A percentile compares a stretch with the other conserved stretches of the same genome.
These are phyloP conservation scores for Dactylis glomerata DNA, from an alignment of 176 grass and related monocot species.

Conservation along the genomic window DNA sequence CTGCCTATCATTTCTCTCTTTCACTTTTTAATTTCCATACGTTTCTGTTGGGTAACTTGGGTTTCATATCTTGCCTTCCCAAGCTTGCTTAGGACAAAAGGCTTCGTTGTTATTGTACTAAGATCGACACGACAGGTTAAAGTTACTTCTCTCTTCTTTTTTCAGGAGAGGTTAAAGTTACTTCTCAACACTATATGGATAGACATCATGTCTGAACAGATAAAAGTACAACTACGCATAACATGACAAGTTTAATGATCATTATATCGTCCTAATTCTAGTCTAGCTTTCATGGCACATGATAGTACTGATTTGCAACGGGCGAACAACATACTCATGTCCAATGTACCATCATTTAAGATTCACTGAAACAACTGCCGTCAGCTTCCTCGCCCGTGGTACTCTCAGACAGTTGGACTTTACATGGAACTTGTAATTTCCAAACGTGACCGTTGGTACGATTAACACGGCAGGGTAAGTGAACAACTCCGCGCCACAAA, in stretches of 20 bases:
- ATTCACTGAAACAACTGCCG: neutral
- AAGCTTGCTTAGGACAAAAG: too few relatives aligned
- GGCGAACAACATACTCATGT: slow-evolving; percentile 2
- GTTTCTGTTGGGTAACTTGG: neutral
- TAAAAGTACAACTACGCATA: neutral
- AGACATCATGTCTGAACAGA: neutral
- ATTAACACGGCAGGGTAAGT: neutral
- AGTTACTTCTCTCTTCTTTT: neutral
- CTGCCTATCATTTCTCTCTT: neutral
- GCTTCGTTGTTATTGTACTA: neutral
- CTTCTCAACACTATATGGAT: neutral
- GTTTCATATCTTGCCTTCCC: neutral
- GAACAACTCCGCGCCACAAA: neutral
- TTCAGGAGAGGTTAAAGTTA: neutral
- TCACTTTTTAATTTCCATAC: neutral
- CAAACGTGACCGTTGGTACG: neutral
- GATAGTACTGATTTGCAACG: neutral
- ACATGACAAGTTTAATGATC: neutral
- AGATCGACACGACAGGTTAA: neutral
- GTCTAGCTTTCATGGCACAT: too few relatives aligned
- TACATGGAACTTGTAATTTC: neutral
- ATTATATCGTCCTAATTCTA: slow-evolving; percentile 12
- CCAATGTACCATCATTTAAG: neutral
- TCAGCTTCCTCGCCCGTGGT: neutral
- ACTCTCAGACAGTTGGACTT: neutral